These are phyloP conservation scores for Exserohilum turcica DNA, from an alignment of 2,329 filamentous ascomycete genomes.

Conservation along the genomic window DNA sequence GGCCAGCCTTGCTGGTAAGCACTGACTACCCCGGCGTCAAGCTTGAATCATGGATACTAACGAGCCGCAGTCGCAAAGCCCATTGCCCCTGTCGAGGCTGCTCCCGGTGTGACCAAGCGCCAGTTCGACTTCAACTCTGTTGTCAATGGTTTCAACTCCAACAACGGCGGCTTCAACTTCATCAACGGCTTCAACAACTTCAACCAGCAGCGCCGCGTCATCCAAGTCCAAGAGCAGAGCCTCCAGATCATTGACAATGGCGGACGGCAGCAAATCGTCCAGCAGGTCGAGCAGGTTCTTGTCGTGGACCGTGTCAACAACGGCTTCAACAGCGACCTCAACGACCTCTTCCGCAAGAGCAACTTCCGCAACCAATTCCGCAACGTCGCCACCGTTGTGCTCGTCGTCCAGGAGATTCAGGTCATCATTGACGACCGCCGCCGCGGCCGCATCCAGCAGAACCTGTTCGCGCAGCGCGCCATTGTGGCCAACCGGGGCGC, in stretches of 20 bases:
- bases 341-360: slow-evolving; percentile 41
- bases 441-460: slow-evolving; percentile 29
- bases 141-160: slow-evolving; percentile 23
- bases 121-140: slow-evolving; percentile 19
- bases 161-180: slow-evolving; percentile 38
- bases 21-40: not conserved
- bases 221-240: slow-evolving; percentile 37
- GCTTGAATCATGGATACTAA: slow-evolving; percentile 12
- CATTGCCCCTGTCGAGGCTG: slow-evolving; percentile 24
- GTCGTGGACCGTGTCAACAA: slow-evolving; percentile 38
- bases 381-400: slow-evolving; percentile 30
- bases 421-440: slow-evolving; percentile 32
- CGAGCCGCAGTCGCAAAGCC: slow-evolving; percentile 32
- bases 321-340: slow-evolving; percentile 36
- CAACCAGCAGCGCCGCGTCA: slow-evolving; percentile 37
- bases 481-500: slow-evolving; percentile 39
- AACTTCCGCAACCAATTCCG: slow-evolving; percentile 30
- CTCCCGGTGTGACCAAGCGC: slow-evolving; percentile 24
- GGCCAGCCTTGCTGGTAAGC: slow-evolving; percentile 42
- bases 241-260: slow-evolving; percentile 35
- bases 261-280: slow-evolving; percentile 28
- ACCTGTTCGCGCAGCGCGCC: slow-evolving; percentile 37
- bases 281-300: slow-evolving; percentile 38
- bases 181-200: slow-evolving; percentile 39
- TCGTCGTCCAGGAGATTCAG: slow-evolving; percentile 41